Base-by-base conservation (phyloP, 768 basidiomycete genomes). In the Tricholomella constricta region DNA sequence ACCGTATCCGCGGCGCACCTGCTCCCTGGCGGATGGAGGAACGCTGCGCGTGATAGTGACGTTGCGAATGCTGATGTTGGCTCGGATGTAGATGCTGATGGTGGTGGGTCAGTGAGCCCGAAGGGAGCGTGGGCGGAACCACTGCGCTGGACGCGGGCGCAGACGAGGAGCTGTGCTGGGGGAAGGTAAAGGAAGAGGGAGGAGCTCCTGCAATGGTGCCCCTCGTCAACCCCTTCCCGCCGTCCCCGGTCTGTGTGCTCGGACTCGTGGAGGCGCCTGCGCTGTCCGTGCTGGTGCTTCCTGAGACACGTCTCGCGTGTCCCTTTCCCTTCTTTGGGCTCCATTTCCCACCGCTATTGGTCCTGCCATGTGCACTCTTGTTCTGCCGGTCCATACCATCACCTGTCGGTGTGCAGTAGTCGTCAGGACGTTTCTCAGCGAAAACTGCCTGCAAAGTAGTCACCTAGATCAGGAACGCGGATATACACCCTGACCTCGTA, bases 401-500 rank as follows among this genome's bases (percentile, higher is more conserved):
- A 31, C 84, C 73, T 67, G n/a, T n/a, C n/a, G n/a, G n/a, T n/a
- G n/a, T n/a, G 26, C 19, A 34, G 9, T 31, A 45, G n/a, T 2
- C 6, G 15, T 19, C 40, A 29, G 31, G 8, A 45, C 45, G 19
- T 25, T 5, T 45, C 20, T 12, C 37, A 32, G 8, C 5, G 6
- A 10, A 15, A 37, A 50, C 20, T 35, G 17, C 19, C 9, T 3
- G 3, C 3, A 17, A 35, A 37, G 29, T 20, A 53, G 66, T 19
- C 48, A 73, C 76, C 84, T 1, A 76, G 69, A 64, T 88, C 88
- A 4, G 86, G 88, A 15, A 91, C 89, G 19, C 86, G 77, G 40
- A 82, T 78, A 59, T 82, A 88, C 12, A 91, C 77, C 48, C 82
- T 77, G 3, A 89, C 82, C 58, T 89, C 84, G 59, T 91, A 91